Percentiles rank a stretch among this genome's conserved stretches.
Evolutionary conservation across 2,329 filamentous ascomycete species (phyloP).

Genomic region (Magnaporthales sp.): DNA sequence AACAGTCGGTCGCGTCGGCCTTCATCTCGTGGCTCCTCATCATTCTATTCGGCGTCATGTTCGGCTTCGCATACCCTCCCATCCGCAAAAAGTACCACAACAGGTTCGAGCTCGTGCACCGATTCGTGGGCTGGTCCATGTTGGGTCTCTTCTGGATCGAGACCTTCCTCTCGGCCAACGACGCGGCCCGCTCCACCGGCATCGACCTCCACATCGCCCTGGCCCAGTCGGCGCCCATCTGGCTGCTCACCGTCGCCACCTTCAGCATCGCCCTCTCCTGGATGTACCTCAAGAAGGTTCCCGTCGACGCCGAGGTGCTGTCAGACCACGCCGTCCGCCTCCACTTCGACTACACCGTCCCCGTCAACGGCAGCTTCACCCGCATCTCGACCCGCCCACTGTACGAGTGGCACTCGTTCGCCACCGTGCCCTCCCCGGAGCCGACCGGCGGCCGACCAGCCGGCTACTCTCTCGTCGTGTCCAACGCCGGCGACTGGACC

Average conservation of each 20-base stretch:
- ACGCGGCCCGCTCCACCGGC: conserved; percentile 9
- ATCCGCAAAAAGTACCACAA: conserved; percentile 59
- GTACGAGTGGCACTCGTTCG: conserved; percentile 54
- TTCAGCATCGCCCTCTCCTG: conserved; percentile 50
- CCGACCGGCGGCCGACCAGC: conserved; percentile 9
- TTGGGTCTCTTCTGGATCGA: conserved; percentile 30
- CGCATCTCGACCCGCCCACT: conserved; percentile 44
- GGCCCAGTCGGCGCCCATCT: conserved; percentile 34
- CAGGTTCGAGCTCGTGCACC: conserved; percentile 61
- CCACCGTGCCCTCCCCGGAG: conserved; percentile 42
- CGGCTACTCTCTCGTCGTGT: conserved; percentile 47
- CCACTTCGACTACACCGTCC: conserved; percentile 43
- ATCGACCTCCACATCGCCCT: conserved; percentile 11
- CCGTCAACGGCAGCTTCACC: conserved; percentile 35
- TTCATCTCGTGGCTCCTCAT: conserved; percentile 47
- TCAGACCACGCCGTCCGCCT: conserved; percentile 53
- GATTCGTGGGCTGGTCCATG: conserved; percentile 61
- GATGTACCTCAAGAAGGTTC: conserved; percentile 48
- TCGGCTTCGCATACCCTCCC: conserved; percentile 52
- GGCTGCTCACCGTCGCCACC: conserved; percentile 49
- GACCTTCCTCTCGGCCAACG: conserved; percentile 17
- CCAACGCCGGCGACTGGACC: conserved; percentile 57
- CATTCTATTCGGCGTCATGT: conserved; percentile 48
- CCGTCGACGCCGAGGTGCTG: conserved; percentile 44
- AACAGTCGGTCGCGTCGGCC: conserved; percentile 20